Conservation (phyloP, 2,329 filamentous ascomycete genomes). For the Colletotrichum filicis region DNA sequence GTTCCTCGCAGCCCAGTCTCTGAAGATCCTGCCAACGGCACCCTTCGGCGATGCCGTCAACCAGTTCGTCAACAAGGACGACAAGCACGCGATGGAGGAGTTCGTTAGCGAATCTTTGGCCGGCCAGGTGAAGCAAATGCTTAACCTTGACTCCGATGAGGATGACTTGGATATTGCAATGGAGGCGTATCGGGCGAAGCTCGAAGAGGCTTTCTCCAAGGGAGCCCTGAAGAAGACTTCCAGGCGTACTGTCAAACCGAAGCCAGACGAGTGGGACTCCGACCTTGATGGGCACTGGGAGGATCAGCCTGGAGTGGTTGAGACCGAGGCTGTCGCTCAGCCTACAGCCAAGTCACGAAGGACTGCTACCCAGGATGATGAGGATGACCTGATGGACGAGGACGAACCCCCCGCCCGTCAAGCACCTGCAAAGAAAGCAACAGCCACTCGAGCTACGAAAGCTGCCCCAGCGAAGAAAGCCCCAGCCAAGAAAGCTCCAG, state of each 20-base stretch:
- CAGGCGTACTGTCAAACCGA: constrained; percentile 74
- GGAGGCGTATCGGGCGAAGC: constrained; percentile 74
- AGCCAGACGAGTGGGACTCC: constrained; percentile 86
- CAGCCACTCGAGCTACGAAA: constrained; percentile 43
- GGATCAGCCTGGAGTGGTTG: constrained; percentile 76
- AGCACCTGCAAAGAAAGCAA: constrained; percentile 43
- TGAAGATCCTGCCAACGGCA: constrained; percentile 93
- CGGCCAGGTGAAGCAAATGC: constrained; percentile 76
- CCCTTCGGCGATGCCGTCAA: constrained; percentile 93
- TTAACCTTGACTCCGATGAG: constrained; percentile 73
- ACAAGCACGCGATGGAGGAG: constrained; percentile 89
- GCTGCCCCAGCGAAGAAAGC: constrained; percentile 50
- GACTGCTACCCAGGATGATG: constrained; percentile 51
- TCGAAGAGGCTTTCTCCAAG: constrained; percentile 77
- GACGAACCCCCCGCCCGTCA: constrained; percentile 48
- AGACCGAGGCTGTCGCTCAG: constrained; percentile 53
- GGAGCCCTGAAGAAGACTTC: constrained; percentile 64
- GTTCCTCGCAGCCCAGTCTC: constrained; percentile 85
- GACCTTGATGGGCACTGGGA: constrained; percentile 90
- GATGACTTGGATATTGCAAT: constrained; percentile 79
- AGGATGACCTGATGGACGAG: constrained; percentile 60
- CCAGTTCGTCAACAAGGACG: constrained; percentile 94
- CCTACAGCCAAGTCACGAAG: constrained; percentile 40
- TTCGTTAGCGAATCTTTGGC: constrained; percentile 80
- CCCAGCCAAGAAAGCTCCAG: constrained; percentile 57